Percentiles rank a stretch among this genome's conserved stretches.
phyloP scores from a whole-genome alignment of 1,284 basidiomycete species.

The Melampsora larici-populina region DNA sequence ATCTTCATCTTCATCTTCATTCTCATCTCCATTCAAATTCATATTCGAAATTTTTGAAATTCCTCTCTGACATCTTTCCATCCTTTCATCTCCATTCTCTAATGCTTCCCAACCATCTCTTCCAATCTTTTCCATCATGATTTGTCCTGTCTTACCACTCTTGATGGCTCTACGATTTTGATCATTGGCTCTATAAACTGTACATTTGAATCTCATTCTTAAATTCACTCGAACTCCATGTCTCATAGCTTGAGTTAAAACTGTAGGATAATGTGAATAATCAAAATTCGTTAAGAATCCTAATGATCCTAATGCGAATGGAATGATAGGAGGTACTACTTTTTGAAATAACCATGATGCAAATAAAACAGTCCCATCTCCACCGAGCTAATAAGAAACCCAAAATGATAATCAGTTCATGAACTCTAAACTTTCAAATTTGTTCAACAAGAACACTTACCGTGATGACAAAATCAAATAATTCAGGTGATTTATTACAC shows the following conservation, averaged over 20 bases:
- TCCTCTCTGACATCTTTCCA: conserved; percentile 50
- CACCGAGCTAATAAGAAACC: conserved; percentile 60
- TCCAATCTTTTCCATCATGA: conserved; percentile 84
- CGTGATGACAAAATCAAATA: conserved; percentile 97
- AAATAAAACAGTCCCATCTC: conserved; percentile 97
- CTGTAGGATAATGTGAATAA: conserved; percentile 78
- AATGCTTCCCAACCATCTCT: conserved; percentile 89
- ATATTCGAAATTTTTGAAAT: background rate
- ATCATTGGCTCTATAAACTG: conserved; percentile 81
- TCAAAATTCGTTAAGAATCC: conserved; percentile 99
- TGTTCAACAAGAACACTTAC: conserved; percentile 55
- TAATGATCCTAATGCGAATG: conserved; percentile 95
- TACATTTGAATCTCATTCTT: conserved; percentile 98
- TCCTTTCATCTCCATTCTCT: conserved; percentile 66
- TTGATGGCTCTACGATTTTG: conserved; percentile 64
- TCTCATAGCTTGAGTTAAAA: conserved; percentile 85
- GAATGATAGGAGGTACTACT: conserved; percentile 93
- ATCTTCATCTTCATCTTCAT: conserved; percentile 55
- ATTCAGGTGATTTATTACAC: conserved; percentile 84
- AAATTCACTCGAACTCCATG: conserved; percentile 94
- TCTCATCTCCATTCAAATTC: too few relatives aligned
- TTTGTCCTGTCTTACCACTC: conserved; percentile 85
- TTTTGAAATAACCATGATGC: conserved; percentile 99
- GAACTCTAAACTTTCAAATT: background rate
- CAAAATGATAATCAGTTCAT: background rate